Percentiles rank a stretch among this genome's conserved stretches.
phyloP scores from a whole-genome alignment of 768 basidiomycete species.

The Rhodosporidiobolus sp. region DNA sequence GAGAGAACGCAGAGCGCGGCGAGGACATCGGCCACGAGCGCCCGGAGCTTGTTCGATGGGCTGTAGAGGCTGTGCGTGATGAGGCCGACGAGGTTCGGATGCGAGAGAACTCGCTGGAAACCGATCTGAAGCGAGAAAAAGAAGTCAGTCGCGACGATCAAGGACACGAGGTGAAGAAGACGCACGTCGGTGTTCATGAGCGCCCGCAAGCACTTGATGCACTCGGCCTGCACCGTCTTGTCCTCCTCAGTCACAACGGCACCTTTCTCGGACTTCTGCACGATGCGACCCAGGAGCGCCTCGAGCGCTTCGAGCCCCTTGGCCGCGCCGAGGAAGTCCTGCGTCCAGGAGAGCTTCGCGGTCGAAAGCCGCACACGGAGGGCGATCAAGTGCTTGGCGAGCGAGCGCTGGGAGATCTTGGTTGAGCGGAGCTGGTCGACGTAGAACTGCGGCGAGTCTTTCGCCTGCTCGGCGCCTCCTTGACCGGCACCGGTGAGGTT shows the following conservation, averaged over 20 bases:
- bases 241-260: conserved; percentile 61
- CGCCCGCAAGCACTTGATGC: conserved; percentile 74
- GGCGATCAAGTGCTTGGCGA: conserved; percentile 73
- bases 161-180: background rate
- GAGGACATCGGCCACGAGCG: conserved; percentile 69
- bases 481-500: conserved; percentile 28
- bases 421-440: conserved; percentile 60
- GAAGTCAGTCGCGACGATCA: too few species aligned
- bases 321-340: conserved; percentile 66
- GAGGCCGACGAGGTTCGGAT: conserved; percentile 65
- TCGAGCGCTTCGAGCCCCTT: conserved; percentile 67
- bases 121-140: conserved; percentile 57
- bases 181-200: conserved; percentile 80
- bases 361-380: conserved; percentile 83
- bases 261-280: conserved; percentile 63
- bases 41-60: conserved; percentile 65
- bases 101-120: conserved; percentile 64
- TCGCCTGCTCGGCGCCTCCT: conserved; percentile 7
- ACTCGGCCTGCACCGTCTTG: conserved; percentile 65
- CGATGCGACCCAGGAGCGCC: conserved; percentile 59
- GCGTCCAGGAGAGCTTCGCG: conserved; percentile 70
- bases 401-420: conserved; percentile 59
- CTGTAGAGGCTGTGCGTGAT: conserved; percentile 66
- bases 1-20: conserved; percentile 79
- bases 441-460: conserved; percentile 58